Evolutionary conservation across 257 asterid genomes (phyloP), one percentile per base, ranked within the genome.

Genomic region (Plectranthus barbatus): DNA sequence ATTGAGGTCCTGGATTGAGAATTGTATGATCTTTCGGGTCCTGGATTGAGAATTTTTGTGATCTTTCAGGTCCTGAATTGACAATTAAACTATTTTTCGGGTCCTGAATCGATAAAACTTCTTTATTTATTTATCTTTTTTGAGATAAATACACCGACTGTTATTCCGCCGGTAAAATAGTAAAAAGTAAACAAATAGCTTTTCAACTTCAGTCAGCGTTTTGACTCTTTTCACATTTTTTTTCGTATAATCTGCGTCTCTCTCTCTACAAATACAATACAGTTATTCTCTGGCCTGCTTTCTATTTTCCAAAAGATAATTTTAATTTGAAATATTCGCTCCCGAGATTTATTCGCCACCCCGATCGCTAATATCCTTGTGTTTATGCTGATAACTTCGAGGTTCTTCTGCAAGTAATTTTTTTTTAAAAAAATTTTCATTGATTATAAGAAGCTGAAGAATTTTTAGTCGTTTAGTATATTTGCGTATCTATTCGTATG

Each of bases 361-460:
- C 77, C 81, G 81, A 76, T 76, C 78, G 75, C 53, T n/a, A 53
- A 67, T 62, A 33, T 33, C 44, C 15, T 42, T 50, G 51, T 23
- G n/a, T 29, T 50, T 62, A 33, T 19, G 74, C 75, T 33, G 75
- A 66, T 60, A 56, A 68, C 66, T 68, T 68, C 64, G 75, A 76
- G 78, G 81, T 72, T 72, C 58, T 63, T 63, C 77, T 44, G 33
- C 81, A 36, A 76, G 71, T 63, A 62, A 49, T 58, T 45, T 48
- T 41, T 37, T 14, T 15, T 68, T 20, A 29, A 31, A 20, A n/a
- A n/a, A n/a, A n/a, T n/a, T n/a, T 31, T 34, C 61, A 62, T 39
- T 11, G 62, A n/a, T 14, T 15, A 6, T 42, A 15, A 44, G 51
- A 21, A 63, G 31, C 50, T 52, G 45, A 46, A 50, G 56, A 34